phyloP scores from a whole-genome alignment of 176 grass and related monocot genomes.

The Urochloa ruziziensis region DNA sequence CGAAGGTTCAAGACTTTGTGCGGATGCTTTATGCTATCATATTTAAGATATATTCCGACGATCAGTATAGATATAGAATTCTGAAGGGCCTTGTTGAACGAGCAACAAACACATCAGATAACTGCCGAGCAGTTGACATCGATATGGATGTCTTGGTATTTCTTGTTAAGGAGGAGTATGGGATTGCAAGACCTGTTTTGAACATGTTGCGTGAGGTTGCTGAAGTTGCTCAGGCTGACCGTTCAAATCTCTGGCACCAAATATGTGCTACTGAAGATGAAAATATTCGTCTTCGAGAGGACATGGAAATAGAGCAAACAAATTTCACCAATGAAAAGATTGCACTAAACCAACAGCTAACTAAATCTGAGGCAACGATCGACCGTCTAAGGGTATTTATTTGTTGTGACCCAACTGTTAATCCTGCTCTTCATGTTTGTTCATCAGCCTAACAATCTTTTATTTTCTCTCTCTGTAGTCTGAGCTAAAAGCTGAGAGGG shows the following conservation, averaged over 20 bases:
- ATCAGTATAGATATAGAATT: conserved; percentile 85
- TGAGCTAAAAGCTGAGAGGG: conserved; percentile 83
- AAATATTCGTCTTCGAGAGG: conserved; percentile 73
- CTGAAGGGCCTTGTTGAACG: conserved; percentile 88
- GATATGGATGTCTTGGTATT: conserved; percentile 96
- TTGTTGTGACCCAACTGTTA: conserved; percentile 17
- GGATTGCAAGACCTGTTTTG: conserved; percentile 69
- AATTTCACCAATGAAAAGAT: conserved; percentile 66
- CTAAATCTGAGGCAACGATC: conserved; percentile 56
- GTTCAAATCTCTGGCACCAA: conserved; percentile 90
- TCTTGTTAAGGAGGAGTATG: conserved; percentile 81
- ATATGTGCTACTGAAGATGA: conserved; percentile 81
- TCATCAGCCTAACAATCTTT: conserved; percentile 19
- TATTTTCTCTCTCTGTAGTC: conserved; percentile 57
- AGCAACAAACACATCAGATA: conserved; percentile 79
- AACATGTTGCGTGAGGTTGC: conserved; percentile 81
- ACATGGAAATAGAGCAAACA: conserved; percentile 67
- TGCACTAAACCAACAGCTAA: conserved; percentile 43
- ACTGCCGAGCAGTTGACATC: conserved; percentile 67
- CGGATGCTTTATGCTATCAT: conserved; percentile 84
- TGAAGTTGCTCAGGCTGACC: conserved; percentile 77
- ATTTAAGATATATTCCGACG: conserved; percentile 82
- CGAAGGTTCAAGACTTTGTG: conserved; percentile 72
- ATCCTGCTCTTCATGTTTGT: conserved; percentile 21
- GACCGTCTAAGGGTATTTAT: conserved; percentile 64